Conservation (phyloP, 441 rosid species). For the Adansonia rubrostipa region DNA sequence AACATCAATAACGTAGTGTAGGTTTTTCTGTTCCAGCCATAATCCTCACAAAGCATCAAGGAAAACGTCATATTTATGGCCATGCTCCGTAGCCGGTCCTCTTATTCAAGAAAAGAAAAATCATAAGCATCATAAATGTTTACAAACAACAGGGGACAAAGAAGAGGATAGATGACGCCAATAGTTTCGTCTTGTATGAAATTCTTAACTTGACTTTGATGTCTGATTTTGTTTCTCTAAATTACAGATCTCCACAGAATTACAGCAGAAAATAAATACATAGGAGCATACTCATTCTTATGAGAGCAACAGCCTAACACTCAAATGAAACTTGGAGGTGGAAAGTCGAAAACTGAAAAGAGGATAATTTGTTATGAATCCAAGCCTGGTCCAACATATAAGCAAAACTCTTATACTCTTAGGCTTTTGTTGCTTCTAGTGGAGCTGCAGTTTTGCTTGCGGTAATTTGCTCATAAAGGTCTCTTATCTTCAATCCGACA, state of each 20-base stretch:
- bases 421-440: slow-evolving; percentile 67
- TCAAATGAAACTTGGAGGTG: slow-evolving; percentile 17
- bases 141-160: not conserved
- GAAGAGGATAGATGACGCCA: slow-evolving; percentile 2
- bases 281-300: slow-evolving; percentile 26
- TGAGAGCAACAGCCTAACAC: slow-evolving; percentile 34
- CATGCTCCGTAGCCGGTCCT: not conserved
- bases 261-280: slow-evolving; percentile 38
- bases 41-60: not conserved
- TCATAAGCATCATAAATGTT: slow-evolving; percentile 5
- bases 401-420: slow-evolving; percentile 9
- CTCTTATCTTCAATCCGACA: slow-evolving; percentile 86
- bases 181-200: slow-evolving; percentile 20
- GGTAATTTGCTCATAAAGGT: slow-evolving; percentile 76
- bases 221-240: slow-evolving; percentile 45
- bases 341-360: slow-evolving; percentile 9
- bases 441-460: slow-evolving; percentile 58
- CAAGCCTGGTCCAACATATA: not conserved
- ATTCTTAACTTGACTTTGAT: slow-evolving; percentile 35
- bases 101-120: not conserved
- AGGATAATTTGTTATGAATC: slow-evolving; percentile 4
- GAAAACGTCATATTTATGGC: not conserved
- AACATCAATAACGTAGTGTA: not conserved
- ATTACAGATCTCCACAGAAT: slow-evolving; percentile 44
- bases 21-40: not conserved